Evolutionary conservation across 768 basidiomycete species (phyloP).

Genomic region (Coprinopsis cinerea): DNA sequence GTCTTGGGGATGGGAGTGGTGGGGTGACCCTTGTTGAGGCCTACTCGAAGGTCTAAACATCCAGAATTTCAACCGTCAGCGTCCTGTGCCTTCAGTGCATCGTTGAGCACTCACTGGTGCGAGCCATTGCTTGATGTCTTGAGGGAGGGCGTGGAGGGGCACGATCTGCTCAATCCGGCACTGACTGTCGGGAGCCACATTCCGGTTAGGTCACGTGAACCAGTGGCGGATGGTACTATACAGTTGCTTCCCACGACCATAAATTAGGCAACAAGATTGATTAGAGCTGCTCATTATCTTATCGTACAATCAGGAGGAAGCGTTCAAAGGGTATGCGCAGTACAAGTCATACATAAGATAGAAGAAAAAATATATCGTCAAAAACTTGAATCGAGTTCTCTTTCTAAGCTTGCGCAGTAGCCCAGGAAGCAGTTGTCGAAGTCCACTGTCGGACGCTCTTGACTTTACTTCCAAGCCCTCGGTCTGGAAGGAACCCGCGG

Average conservation of each 20-base stretch:
- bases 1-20: constrained; percentile 78
- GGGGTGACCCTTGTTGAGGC: constrained; percentile 83
- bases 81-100: constrained; percentile 7
- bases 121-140: constrained; percentile 66
- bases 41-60: constrained; percentile 70
- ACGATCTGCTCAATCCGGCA: constrained; percentile 21
- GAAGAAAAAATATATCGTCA: constrained; percentile 14
- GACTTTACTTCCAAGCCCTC: constrained; percentile 32
- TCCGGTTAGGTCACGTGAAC: constrained; percentile 27
- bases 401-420: constrained; percentile 20
- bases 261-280: constrained; percentile 24
- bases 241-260: constrained; percentile 33
- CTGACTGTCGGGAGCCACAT: constrained; percentile 16
- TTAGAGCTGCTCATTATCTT: too few relatives aligned
- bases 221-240: constrained; percentile 55
- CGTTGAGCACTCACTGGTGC: constrained; percentile 54
- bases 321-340: constrained; percentile 11
- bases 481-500: constrained; percentile 12
- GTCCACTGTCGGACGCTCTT: constrained; percentile 35
- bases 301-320: constrained; percentile 13
- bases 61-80: constrained; percentile 13
- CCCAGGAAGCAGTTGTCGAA: constrained; percentile 18
- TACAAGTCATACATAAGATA: constrained; percentile 13
- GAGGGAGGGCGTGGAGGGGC: constrained; percentile 34
- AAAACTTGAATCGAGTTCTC: constrained; percentile 14